phyloP scores from a whole-genome alignment of 805 yeast species.

The Danielia reshetovae region DNA sequence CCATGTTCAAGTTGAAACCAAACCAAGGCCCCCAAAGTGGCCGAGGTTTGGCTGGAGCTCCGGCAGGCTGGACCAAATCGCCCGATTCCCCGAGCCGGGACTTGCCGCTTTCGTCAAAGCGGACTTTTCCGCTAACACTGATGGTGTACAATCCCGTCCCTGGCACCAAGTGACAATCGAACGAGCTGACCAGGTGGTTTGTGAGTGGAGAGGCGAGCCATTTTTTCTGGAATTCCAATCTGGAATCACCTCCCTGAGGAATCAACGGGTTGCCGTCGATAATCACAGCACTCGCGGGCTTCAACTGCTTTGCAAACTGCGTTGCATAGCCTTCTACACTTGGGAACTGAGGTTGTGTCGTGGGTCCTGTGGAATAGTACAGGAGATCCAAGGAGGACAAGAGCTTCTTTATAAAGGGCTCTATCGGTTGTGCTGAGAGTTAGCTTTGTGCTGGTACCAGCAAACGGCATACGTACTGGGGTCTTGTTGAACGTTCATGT shows the following conservation, averaged over 20 bases:
- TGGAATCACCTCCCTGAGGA: conserved; percentile 26
- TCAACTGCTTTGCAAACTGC: conserved; percentile 49
- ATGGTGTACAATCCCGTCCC: conserved; percentile 56
- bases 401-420: conserved; percentile 35
- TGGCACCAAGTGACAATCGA: conserved; percentile 65
- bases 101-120: conserved; percentile 73
- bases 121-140: conserved; percentile 55
- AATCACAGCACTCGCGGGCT: conserved; percentile 49
- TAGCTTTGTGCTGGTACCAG: background rate
- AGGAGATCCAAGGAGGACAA: conserved; percentile 34
- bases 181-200: conserved; percentile 59
- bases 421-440: conserved; percentile 33
- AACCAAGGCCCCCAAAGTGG: conserved; percentile 67
- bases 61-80: conserved; percentile 35
- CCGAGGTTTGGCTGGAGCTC: conserved; percentile 25
- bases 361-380: conserved; percentile 20
- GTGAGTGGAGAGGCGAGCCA: conserved; percentile 58
- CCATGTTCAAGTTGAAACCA: conserved; percentile 59
- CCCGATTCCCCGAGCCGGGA: conserved; percentile 64
- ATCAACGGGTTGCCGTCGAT: conserved; percentile 55
- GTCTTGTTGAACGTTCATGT: conserved; percentile 15
- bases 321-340: conserved; percentile 40
- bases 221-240: conserved; percentile 49
- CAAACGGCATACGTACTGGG: conserved; percentile 19
- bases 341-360: conserved; percentile 16